phyloP scores from a whole-genome alignment of 768 basidiomycete genomes.

The Russula emetica region DNA sequence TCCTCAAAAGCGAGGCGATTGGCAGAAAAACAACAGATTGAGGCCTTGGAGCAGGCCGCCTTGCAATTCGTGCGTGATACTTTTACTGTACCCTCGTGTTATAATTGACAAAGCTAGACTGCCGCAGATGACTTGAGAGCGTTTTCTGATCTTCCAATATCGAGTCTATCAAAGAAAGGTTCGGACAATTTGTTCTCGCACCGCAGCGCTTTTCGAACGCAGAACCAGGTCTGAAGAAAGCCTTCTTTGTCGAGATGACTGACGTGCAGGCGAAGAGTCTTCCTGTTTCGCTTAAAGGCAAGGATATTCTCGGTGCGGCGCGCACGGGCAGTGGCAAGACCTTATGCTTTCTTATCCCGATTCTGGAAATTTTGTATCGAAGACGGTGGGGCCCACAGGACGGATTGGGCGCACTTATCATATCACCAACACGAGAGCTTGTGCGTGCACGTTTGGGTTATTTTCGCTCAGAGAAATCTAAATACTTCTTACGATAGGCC shows the following conservation, averaged over 20 bases:
- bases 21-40: conserved; percentile 25
- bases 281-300: conserved; percentile 55
- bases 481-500: conserved; percentile 48
- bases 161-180: conserved; percentile 28
- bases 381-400: conserved; percentile 69
- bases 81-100: not conserved
- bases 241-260: conserved; percentile 83
- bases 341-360: conserved; percentile 64
- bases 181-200: not conserved
- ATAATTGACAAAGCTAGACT: conserved; percentile 18
- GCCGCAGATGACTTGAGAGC: conserved; percentile 17
- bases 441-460: conserved; percentile 42
- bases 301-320: conserved; percentile 66
- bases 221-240: conserved; percentile 71
- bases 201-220: not conserved
- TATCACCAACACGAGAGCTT: conserved; percentile 91
- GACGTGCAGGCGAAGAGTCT: conserved; percentile 65
- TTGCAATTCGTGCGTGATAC: conserved; percentile 22
- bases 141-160: conserved; percentile 27
- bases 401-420: conserved; percentile 82
- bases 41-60: conserved; percentile 23
- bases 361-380: conserved; percentile 60
- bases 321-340: conserved; percentile 73
- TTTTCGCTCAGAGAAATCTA: conserved; percentile 9
- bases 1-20: conserved; percentile 23